Base-by-base conservation (phyloP, 176 grass and related monocot genomes). In the Puya raimondii region DNA sequence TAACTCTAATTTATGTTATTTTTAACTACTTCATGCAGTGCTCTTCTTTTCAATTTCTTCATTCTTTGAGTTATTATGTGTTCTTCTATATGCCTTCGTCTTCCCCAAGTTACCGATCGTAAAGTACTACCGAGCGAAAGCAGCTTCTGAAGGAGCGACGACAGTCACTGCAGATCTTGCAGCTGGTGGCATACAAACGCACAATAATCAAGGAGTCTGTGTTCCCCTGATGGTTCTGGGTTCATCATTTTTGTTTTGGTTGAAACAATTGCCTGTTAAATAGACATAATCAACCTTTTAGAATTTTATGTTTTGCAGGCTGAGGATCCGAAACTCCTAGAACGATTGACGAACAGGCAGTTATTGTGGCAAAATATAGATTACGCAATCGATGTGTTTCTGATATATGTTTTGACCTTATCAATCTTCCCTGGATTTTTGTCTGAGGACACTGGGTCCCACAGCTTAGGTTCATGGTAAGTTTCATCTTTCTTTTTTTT, bases 71-170 rank as follows among this genome's bases (percentile, higher is more conserved):
- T 72, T 90, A 33, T 17, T 75, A 64, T 90, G 80, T 51, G 63
- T 86, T 10, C 50, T 93, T 11, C 68, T 93, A 10, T 97, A 97
- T 70, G 75, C 84, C 13, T 81, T 86, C 10, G 70, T 93, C 75
- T 93, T 97, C 57, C 89, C 86, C 58, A 97, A 92, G 72, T 73
- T 97, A 63, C 94, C 86, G 11, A 97, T 97, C 51, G 88, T 93
- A 73, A 79, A 85, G 77, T 77, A 81, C 72, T 91, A 93, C 82
- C 83, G 89, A 5, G 0, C 71, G 52, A 97, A 85, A 80, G 86
- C 81, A 18, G 86, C 87, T 23, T 72, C 82, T 58, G 85, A 92
- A 68, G 90, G 90, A 29, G 79, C 76, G 75, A 91, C 53, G 72
- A 84, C 83, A 49, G 85, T 92, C 15, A 12, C 83, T 74, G 83